Evolutionary conservation across 2,329 filamentous ascomycete species (phyloP).

Genomic region (Colletotrichum sp.): DNA sequence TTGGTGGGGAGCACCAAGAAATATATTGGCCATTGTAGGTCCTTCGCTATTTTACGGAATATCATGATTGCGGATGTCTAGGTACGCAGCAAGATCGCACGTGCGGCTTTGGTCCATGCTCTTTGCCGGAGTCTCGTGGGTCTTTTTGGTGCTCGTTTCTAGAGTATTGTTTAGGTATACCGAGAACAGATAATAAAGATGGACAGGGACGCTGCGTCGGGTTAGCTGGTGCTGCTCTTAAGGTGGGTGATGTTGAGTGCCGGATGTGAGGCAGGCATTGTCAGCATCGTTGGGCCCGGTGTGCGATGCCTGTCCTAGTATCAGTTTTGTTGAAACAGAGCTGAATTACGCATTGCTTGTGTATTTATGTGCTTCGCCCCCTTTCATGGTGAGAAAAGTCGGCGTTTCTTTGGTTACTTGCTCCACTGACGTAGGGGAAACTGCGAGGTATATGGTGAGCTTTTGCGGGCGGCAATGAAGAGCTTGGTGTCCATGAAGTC

Average conservation of each 20-base stretch:
- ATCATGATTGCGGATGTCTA: neutral
- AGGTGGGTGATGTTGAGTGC: accelerated
- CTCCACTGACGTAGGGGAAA: neutral
- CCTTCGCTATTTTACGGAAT: neutral
- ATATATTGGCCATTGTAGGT: neutral
- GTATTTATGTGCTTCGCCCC: neutral
- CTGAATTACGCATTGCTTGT: accelerated
- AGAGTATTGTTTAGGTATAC: neutral
- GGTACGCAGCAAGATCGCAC: neutral
- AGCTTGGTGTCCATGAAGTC: too few relatives aligned
- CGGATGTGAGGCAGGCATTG: neutral
- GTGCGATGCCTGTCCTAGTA: too few relatives aligned
- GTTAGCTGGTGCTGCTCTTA: neutral
- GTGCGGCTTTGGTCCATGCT: neutral
- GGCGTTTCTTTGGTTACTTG: neutral
- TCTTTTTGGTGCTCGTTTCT: neutral
- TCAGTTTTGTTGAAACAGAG: neutral
- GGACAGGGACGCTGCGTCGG: accelerated
- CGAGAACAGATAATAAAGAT: accelerated
- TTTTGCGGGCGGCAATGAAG: too few relatives aligned
- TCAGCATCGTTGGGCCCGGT: neutral
- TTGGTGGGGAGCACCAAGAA: neutral
- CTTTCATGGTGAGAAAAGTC: neutral
- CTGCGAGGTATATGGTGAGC: neutral
- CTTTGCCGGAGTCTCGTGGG: neutral